Evolutionary conservation across 2,329 filamentous ascomycete genomes (phyloP).

Genomic region (Ascocoryne sarcoides): DNA sequence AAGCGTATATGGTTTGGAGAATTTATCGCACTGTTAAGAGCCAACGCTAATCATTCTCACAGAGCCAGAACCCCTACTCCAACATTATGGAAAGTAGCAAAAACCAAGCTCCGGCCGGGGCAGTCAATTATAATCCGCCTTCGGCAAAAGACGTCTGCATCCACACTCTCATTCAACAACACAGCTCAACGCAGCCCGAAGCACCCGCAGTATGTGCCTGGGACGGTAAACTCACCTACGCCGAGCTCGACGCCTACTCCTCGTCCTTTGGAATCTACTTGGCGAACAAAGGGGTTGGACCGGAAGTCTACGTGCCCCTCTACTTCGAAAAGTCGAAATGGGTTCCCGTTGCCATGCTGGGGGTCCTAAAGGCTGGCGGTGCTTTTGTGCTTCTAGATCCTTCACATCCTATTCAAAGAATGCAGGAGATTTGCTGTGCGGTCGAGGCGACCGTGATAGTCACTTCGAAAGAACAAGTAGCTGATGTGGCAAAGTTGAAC

Average conservation of each 20-base stretch:
- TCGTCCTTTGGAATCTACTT: constrained; percentile 2
- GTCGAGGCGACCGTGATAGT: no score
- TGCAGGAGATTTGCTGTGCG: no score
- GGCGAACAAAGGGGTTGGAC: not conserved
- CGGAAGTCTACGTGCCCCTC: not conserved
- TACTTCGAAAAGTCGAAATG: constrained; percentile 64
- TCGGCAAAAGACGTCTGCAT: no score
- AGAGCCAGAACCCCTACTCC: not conserved
- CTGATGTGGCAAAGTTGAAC: no score
- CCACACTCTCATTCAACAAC: not conserved
- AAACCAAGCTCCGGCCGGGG: no score
- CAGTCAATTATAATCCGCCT: no score
- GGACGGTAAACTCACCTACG: not conserved
- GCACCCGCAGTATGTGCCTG: not conserved
- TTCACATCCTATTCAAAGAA: constrained; percentile 43
- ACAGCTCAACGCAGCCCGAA: not conserved
- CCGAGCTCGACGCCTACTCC: not conserved
- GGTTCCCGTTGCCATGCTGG: constrained; percentile 65
- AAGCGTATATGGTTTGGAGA: no score
- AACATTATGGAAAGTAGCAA: not conserved
- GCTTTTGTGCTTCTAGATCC: constrained; percentile 69
- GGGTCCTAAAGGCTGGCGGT: constrained; percentile 61
- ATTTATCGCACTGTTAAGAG: no score
- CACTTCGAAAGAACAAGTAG: no score
- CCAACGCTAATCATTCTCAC: no score